Base-by-base conservation (phyloP, 1,284 basidiomycete species). In the Tetrapyrgos nigripes region DNA sequence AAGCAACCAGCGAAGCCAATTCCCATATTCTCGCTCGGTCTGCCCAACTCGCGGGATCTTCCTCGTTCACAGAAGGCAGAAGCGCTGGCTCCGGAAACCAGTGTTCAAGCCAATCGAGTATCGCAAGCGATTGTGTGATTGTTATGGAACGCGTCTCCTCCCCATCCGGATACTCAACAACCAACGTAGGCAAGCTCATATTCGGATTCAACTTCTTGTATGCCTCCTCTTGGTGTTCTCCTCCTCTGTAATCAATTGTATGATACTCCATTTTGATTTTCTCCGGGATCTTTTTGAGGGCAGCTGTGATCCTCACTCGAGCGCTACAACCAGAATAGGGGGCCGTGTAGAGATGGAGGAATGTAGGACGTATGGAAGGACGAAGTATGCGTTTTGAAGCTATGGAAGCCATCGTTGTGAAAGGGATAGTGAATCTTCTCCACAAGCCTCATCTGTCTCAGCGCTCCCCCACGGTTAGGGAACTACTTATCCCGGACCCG, bases 41-140 rank as follows among this genome's bases (percentile, higher is more conserved):
- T 17, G 2, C 2, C 11, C 13, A 17, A 35, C 35, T 23, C 9
- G 50, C 14, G 13, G 37, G 19, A 17, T n/a, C 17, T n/a, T n/a
- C n/a, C n/a, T n/a, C n/a, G n/a, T n/a, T n/a, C n/a, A n/a, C n/a
- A 8, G 40, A 21, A 13, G 50, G 50, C 5, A 35, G 17, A 6
- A 51, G 50, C 14, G 31, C 3, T 24, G 50, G 50, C 11, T 23
- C 19, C 10, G 50, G 50, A 37, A 51, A 51, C 3, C n/a, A 33
- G 14, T 51, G 27, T 23, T 51, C 50, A 14, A 51, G 27, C 21
- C 27, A 51, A 23, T 51, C 50, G 11, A 51, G 50, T 6, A 51
- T 51, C 4, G 50, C 50, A 13, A 35, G 50, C 11, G 28, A 31
- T 37, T 51, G 50, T 11, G 50, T 51, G 14, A 51, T 51, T 13